These are phyloP conservation scores for Bipolaris sorokiniana DNA, from an alignment of 2,329 filamentous ascomycete genomes.

Conservation along the genomic window DNA sequence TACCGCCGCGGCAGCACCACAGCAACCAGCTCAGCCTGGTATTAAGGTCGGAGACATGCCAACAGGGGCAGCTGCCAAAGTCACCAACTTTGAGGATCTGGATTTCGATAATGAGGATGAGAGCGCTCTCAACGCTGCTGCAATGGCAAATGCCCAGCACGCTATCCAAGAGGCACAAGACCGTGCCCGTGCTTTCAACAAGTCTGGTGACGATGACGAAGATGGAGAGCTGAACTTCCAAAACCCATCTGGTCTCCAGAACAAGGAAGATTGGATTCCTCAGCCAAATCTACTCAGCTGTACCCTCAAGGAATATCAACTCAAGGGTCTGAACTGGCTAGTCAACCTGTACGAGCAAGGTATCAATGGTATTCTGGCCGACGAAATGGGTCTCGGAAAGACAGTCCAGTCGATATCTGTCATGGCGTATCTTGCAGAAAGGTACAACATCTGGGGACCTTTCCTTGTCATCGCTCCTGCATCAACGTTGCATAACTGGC, in stretches of 20 bases:
- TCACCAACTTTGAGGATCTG: slow-evolving; percentile 92
- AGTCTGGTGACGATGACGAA: slow-evolving; percentile 59
- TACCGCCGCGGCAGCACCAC: slow-evolving; percentile 51
- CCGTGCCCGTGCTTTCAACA: slow-evolving; percentile 92
- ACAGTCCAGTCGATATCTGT: slow-evolving; percentile 99
- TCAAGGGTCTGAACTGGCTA: slow-evolving; percentile 99
- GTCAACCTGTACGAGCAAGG: slow-evolving; percentile 99
- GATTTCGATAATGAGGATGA: slow-evolving; percentile 97
- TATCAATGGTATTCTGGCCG: slow-evolving; percentile 98
- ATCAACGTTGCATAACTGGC: slow-evolving; percentile 98
- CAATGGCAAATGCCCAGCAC: slow-evolving; percentile 93
- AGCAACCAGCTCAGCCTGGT: slow-evolving; percentile 49
- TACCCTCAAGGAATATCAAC: slow-evolving; percentile 96
- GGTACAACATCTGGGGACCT: slow-evolving; percentile 97
- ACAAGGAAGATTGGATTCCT: slow-evolving; percentile 77
- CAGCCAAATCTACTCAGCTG: slow-evolving; percentile 93
- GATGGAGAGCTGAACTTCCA: slow-evolving; percentile 99
- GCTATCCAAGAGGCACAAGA: slow-evolving; percentile 94
- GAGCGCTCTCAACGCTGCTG: slow-evolving; percentile 76
- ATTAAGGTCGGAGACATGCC: slow-evolving; percentile 57
- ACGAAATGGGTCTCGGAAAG: slow-evolving; percentile 99
- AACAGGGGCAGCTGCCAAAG: slow-evolving; percentile 66
- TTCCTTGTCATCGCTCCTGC: slow-evolving; percentile 96
- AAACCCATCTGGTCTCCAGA: slow-evolving; percentile 92
- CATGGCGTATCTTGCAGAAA: slow-evolving; percentile 97